Evolutionary conservation across 2,329 filamentous ascomycete genomes (phyloP), one percentile per base, ranked within the genome.

Genomic region (Cytospora leucostoma): DNA sequence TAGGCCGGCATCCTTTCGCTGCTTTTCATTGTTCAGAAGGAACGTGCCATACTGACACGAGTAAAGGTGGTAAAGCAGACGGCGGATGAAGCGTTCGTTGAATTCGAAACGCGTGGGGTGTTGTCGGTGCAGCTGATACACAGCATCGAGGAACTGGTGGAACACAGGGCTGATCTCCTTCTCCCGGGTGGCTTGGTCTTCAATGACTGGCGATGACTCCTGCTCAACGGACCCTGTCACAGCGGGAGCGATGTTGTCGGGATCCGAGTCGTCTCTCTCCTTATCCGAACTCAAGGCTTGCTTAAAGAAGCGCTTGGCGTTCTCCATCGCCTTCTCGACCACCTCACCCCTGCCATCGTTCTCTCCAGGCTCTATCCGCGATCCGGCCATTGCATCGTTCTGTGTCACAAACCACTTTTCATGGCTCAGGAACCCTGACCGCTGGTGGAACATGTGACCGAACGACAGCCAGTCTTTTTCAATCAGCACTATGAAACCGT

Each of bases 391-490:
- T 77, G 77, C 83, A 74, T 98, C 94, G 70, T 90, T 93, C 73
- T 97, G 92, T 33, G 92, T 85, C 19, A 86, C 82, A 72, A 99
- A 99, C 93, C 93, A 98, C 71, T 96, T 96, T 68, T 98, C 94
- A 68, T 91, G 91, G 71, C 88, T 92, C 61, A 98, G 78, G 69
- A 91, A 90, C 3, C 95, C 95, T 15, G 91, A 91, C n/a, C 95
- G 88, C 70, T 97, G 87, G 61, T 93, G 88, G 77, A 99, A 99
- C 89, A 97, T 97, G 76, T 99, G 94, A 1, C 95, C 95, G 77
- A 97, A 99, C 0, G 94, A 95, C 13, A 99, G 78, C 92, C 95
- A 99, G 73, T 99, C 95, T 74, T 99, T 99, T 76, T 99, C 95
- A 2, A 99, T 84, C 7, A 99, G 80, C 2, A 96, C 88, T 69